phyloP scores from a whole-genome alignment of 2,329 filamentous ascomycete genomes.

The Tolypocladium album region DNA sequence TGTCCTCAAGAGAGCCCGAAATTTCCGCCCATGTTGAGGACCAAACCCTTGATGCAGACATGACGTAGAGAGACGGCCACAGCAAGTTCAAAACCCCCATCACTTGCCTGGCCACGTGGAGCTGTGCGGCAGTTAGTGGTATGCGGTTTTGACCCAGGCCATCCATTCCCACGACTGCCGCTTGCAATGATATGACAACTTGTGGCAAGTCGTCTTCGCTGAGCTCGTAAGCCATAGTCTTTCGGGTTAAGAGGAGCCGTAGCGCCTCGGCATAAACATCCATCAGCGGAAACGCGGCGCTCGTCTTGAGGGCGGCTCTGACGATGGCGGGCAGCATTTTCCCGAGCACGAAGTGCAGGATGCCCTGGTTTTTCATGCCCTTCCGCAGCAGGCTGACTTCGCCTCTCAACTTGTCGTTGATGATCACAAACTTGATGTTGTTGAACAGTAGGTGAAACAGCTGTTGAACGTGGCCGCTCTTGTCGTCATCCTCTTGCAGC shows the following conservation, averaged over 20 bases:
- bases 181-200: conserved; percentile 20
- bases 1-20: conserved; percentile 5
- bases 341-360: conserved; percentile 36
- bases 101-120: conserved; percentile 18
- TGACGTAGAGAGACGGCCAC: conserved; percentile 16
- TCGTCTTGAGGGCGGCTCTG: conserved; percentile 20
- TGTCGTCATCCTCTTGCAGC: conserved; percentile 39
- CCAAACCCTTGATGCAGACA: conserved; percentile 6
- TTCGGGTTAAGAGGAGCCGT: conserved; percentile 20
- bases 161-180: conserved; percentile 16
- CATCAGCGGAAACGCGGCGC: conserved; percentile 34
- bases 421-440: conserved; percentile 44
- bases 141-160: conserved; percentile 8
- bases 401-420: conserved; percentile 34
- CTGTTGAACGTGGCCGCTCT: conserved; percentile 31
- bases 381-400: conserved; percentile 34
- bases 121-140: conserved; percentile 10
- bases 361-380: conserved; percentile 34
- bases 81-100: conserved; percentile 17
- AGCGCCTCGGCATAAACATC: conserved; percentile 39
- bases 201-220: conserved; percentile 19
- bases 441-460: conserved; percentile 48
- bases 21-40: conserved; percentile 10
- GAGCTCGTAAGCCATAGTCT: conserved; percentile 26
- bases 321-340: conserved; percentile 46